Base-by-base conservation (phyloP, 2,329 filamentous ascomycete species). In the Pyrenochaeta sp. region DNA sequence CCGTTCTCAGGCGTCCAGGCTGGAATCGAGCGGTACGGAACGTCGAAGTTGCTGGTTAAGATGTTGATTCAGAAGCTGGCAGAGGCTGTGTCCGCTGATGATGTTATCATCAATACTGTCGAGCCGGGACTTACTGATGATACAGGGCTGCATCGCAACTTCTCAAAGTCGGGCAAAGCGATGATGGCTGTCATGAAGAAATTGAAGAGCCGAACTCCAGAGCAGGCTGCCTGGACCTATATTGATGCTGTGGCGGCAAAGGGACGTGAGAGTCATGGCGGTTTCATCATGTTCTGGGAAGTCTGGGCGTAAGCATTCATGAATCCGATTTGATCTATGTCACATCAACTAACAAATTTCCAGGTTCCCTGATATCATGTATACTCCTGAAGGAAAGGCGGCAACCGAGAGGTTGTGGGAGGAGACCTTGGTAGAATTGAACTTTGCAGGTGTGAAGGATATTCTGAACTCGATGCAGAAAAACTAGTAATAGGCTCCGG, bases 181-280 rank as follows among this genome's bases (percentile, higher is more conserved):
- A 69, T 75, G 2, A 44, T 57, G 1, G 44, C 45, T 7, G 40
- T 58, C 1, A 3, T 67, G 0, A 53, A 53, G n/a, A 17, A 58
- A 1, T 6, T 48, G 1, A 56, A 63, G 18, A 63, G 61, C 0
- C 63, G 74, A 14, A 65, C 53, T 3, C 22, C 69, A 9, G 59
- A 65, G 5, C 68, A 72, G 4, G 80, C 75, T 4, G 78, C 77
- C 1, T 74, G 71, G 31, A 75, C 72, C 0, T 80, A 77, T 51
- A 42, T 81, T 1, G 75, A 82, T 54, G 78, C 78, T 0, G 65
- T 61, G 0, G 65, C 76, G 1, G 63, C 68, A 0, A 72, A 81
- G 39, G 79, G 78, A 0, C 71, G 69, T 29, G 77, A 81, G 54
- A 76, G 75, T 0, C 80, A 83, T 53, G 79, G 78, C 0, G 77